Base-by-base conservation (phyloP, 768 basidiomycete genomes). In the Phlebiopsis flavidoalba region DNA sequence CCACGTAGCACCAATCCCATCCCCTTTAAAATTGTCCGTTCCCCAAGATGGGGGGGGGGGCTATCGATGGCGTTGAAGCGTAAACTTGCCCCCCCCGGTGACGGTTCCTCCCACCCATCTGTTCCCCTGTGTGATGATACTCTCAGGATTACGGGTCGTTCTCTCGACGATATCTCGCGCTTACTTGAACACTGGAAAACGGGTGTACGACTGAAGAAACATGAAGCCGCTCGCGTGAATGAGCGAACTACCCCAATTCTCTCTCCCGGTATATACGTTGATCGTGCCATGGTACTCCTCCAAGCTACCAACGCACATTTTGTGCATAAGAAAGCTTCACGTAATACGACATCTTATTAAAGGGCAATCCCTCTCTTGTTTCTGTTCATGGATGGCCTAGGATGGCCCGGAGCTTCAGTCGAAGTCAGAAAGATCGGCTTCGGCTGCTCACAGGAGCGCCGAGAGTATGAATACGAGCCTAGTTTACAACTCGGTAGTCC, bases 401-500 rank as follows among this genome's bases (percentile, higher is more conserved):
- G 86, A 57, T n/a, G n/a, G n/a, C n/a, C n/a, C n/a, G n/a, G n/a
- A 76, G 79, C 58, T 84, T 86, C 67, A 58, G n/a, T 80, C 24
- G 85, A 88, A 71, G 80, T 78, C 6, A 67, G 73, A 45, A 87
- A 86, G 72, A 72, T 88, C 5, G n/a, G n/a, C 69, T 88, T 0
- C 82, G 84, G 2, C 66, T 85, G 4, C 70, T 89, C 60, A 74
- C 78, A n/a, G 0, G 74, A 76, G 0, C 58, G n/a, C 73, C 1
- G 48, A 53, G 21, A 35, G 47, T n/a, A n/a, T 12, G 54, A 50
- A 19, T 70, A 75, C 0, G 74, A 80, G 3, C 85, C 85, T 1
- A 81, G 77, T 54, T 88, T 88, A n/a, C 67, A 83, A 87, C 62
- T n/a, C n/a, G n/a, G 83, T 88, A 21, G 83, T 88, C n/a, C n/a